Percentiles rank a stretch among this genome's conserved stretches.
Evolutionary conservation across 257 asterid genomes (phyloP).

Genomic region (Plantago ovata): DNA sequence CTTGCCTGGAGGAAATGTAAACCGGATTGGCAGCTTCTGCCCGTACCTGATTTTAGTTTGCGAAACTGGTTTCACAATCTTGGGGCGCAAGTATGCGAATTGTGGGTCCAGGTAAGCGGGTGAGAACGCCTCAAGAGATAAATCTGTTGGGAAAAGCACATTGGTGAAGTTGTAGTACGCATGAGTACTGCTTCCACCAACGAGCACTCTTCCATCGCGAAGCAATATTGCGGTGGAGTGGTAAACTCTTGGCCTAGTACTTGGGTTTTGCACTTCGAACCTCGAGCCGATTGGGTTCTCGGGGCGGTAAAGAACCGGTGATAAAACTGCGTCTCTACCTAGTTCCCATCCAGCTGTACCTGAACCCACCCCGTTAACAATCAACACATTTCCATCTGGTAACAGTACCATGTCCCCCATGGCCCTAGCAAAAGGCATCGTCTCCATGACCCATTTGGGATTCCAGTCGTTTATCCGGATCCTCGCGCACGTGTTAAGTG

Average conservation of each 20-base stretch:
- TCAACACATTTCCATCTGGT: not conserved
- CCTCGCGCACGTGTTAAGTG: not conserved
- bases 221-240: not conserved
- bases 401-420: not conserved
- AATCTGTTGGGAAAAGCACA: not conserved
- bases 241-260: not conserved
- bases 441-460: slow-evolving; percentile 1
- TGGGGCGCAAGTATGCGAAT: not conserved
- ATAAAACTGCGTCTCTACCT: not conserved
- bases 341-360: slow-evolving; percentile 6
- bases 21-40: not conserved
- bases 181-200: not conserved
- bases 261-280: not conserved
- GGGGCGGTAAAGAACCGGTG: not conserved
- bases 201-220: not conserved
- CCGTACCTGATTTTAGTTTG: not conserved
- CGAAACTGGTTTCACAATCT: slow-evolving; percentile 1
- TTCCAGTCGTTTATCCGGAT: not conserved
- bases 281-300: not conserved
- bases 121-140: not conserved
- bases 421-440: not conserved
- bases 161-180: not conserved
- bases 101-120: not conserved
- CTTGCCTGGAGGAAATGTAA: slow-evolving; percentile 2
- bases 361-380: not conserved